A percentile compares a stretch with the other conserved stretches of the same genome.
Conservation (phyloP, 2,329 filamentous ascomycete species). For the Emydomyces testavorans region DNA sequence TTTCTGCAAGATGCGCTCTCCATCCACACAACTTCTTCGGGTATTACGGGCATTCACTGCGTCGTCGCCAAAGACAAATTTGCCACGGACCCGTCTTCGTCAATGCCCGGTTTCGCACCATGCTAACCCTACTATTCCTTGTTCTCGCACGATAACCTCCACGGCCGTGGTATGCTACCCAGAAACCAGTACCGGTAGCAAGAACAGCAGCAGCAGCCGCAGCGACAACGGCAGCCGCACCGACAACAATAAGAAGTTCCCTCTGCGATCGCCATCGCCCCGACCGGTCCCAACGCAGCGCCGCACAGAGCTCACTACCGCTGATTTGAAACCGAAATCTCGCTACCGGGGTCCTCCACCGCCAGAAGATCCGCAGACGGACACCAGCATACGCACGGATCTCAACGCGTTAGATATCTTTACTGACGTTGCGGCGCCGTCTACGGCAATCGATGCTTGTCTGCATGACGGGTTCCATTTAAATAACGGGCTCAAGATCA, state of each 20-base stretch:
- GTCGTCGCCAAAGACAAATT: background rate
- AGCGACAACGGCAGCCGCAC: background rate
- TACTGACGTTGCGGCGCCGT: slow-evolving; percentile 59
- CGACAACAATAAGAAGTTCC: background rate
- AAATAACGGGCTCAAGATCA: slow-evolving; percentile 64
- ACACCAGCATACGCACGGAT: slow-evolving; percentile 34
- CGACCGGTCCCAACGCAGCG: slow-evolving; percentile 11
- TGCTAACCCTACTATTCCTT: background rate
- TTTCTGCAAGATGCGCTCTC: slow-evolving; percentile 26
- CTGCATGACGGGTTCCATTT: slow-evolving; percentile 73
- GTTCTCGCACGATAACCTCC: slow-evolving; percentile 13
- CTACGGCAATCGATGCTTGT: slow-evolving; percentile 74
- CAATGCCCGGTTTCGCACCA: slow-evolving; percentile 19
- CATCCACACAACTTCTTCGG: slow-evolving; percentile 34
- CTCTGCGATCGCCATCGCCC: background rate
- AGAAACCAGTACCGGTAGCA: background rate
- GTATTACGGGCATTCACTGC: slow-evolving; percentile 27
- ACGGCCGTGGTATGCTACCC: slow-evolving; percentile 24
- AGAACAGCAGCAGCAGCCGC: background rate
- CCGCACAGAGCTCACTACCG: slow-evolving; percentile 10
- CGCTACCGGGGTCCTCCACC: slow-evolving; percentile 51
- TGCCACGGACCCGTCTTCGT: slow-evolving; percentile 15
- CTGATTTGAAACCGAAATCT: slow-evolving; percentile 28
- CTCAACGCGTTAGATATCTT: slow-evolving; percentile 70
- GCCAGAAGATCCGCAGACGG: slow-evolving; percentile 50